Base-by-base conservation (phyloP, 768 basidiomycete species). In the Leccinum subgranulosum region DNA sequence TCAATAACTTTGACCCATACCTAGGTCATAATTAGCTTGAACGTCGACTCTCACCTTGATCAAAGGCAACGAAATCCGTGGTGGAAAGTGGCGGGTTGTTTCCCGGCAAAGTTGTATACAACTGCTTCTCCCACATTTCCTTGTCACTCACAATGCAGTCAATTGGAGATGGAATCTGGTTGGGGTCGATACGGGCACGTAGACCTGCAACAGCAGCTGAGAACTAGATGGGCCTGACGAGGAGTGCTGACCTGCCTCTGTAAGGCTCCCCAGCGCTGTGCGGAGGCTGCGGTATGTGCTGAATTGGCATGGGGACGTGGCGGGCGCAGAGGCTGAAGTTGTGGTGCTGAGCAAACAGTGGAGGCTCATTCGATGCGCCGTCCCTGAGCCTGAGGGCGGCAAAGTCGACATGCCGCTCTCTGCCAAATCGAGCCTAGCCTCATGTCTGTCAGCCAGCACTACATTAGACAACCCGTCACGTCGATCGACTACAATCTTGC, bases 81-180 rank as follows among this genome's bases (percentile, higher is more conserved):
- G 90, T 93, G n/a, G 88, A 86, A 15, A 93, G 76, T 1, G 96
- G 97, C 0, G 85, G 85, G 63, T 85, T 87, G 36, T 76, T 75
- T 0, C 81, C 81, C 14, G 82, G 79, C 25, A 87, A 75, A 9
- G 85, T 86, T 76, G 82, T 78, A 63, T 85, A 92, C 39, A 81
- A 76, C 63, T 89, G 81, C 21, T 82, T 76, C 65, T 90, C 85
- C 86, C 90, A 93, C 77, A 82, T 75, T 57, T 83, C 81, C 60
- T 89, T 85, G 79, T 98, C 95, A 6, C 79, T 73, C 64, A 92
- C 90, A 52, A 90, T 84, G 12, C 84, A 77, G 43, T 89, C 86
- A 15, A 92, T 85, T 23, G 93, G 88, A 3, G 94, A 95, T n/a
- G 97, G 97, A 28, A 98, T 86, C 68, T 96, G 94, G 63, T 76